A percentile compares a stretch with the other conserved stretches of the same genome.
Conservation (phyloP, 305 asterid species). For the Solanum chacoense region DNA sequence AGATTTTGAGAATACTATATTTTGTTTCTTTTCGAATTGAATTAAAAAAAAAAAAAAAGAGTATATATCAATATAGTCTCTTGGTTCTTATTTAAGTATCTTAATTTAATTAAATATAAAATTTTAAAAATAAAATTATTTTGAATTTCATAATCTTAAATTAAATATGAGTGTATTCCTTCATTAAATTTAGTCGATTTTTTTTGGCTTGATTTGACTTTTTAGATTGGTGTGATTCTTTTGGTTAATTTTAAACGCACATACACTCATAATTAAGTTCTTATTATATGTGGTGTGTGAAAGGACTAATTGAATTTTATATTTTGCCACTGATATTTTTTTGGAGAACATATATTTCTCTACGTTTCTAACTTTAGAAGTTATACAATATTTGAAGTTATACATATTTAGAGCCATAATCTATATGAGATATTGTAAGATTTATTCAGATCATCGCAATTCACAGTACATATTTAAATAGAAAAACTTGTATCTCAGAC, state of each 20-base stretch:
- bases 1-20: background rate
- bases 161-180: background rate
- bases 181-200: background rate
- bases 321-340: background rate
- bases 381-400: background rate
- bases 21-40: background rate
- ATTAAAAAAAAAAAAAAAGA: background rate
- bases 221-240: background rate
- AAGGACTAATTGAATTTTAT: background rate
- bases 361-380: background rate
- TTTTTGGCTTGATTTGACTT: background rate
- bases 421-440: background rate
- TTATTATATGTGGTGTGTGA: background rate
- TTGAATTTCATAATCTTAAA: background rate
- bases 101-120: background rate
- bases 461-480: background rate
- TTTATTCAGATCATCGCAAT: background rate
- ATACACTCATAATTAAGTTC: background rate
- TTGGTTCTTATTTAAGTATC: background rate
- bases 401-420: background rate
- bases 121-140: no score
- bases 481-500: background rate
- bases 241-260: background rate
- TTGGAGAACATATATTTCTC: background rate
- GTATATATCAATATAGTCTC: background rate